Base-by-base conservation (phyloP, 106 monocot species). In the Dioscorea dumetorum region DNA sequence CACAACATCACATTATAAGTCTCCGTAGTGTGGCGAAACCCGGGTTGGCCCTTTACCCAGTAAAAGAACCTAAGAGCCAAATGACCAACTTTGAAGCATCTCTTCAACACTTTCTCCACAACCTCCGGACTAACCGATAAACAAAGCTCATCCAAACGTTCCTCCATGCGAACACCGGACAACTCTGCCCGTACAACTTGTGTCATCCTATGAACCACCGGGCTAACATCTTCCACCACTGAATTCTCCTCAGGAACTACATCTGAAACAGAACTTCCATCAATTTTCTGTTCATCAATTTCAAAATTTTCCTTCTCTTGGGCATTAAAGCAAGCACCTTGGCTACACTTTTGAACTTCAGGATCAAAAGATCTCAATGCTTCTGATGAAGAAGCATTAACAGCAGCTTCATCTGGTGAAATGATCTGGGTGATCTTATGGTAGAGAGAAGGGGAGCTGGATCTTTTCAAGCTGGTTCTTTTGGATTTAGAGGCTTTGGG, bases 1-100 rank as follows among this genome's bases (percentile, higher is more conserved):
- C 88, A 88, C 34, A 83, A 58, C 83, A 95, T 87, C n/a, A 74
- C 49, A 68, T 91, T 95, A 73, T 85, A 95, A 16, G 81, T 75
- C 62, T 75, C 79, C 13, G 85, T 83, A 0, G 85, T 71, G 76
- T 88, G 91, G 50, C 9, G 19, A 57, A 83, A 91, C 12, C 63
- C 77, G 0, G 76, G 66, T 35, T 58, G 77, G n/a, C 52, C 62
- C 73, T 79, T 87, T 33, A 74, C 82, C 94, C 94, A 94, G 49
- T 79, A 48, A 76, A 94, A 94, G 79, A 94, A 91, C 48, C 58
- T 61, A 49, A 81, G 33, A 10, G 81, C 88, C 66, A 85, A 73
- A 50, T 73, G 60, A 1, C 83, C 60, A 9, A 78, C 85, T 70
- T 95, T 91, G 68, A 91, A 91, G 72, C 91, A 95, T 63, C 91